Evolutionary conservation across 2,329 filamentous ascomycete genomes (phyloP), one percentile per base, ranked within the genome.

Genomic region (Diplodia mutila): DNA sequence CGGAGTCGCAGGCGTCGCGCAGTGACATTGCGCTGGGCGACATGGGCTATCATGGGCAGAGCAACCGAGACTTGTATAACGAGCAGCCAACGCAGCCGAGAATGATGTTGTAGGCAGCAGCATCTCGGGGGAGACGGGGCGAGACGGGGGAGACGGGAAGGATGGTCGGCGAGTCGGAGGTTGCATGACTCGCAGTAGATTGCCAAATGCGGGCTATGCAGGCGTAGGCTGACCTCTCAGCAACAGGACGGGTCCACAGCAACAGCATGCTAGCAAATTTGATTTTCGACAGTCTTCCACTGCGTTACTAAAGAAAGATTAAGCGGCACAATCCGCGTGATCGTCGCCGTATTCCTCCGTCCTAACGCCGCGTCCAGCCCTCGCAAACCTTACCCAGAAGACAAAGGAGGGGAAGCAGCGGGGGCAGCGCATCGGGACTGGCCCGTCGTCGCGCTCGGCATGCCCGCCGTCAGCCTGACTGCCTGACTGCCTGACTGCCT

Each of bases 11-110:
- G 25, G 34, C 59, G 25, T 51, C 59, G 42, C 49, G 49, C 34
- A 53, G 48, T n/a, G 61, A 65, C 32, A 65, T 65, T 14, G 61
- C 61, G 11, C 23, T 65, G 48, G 61, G 48, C 9, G 34, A 65
- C 23, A 52, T 64, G 61, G 46, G 61, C 8, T 49, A 61, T 9
- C 53, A 55, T 4, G 57, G 54, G 34, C 55, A 46, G 37, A 59
- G 11, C 37, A 32, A n/a, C n/a, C 46, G 57, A 16, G 57, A 61
- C 39, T 18, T 51, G 46, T 63, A 51, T 7, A 51, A 37, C 16
- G 29, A 29, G 49, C 61, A 65, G 34, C 32, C 61, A 3, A 54
- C 29, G 61, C 61, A 65, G 25, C 61, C 61, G 6, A n/a, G 61
- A n/a, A 9, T 21, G 21, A 65, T 65, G 61, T 32, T 65, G 37